These are phyloP conservation scores for Chytriomyces sp. DNA, from an alignment of 192 early-diverging fungal genomes.

Conservation along the genomic window DNA sequence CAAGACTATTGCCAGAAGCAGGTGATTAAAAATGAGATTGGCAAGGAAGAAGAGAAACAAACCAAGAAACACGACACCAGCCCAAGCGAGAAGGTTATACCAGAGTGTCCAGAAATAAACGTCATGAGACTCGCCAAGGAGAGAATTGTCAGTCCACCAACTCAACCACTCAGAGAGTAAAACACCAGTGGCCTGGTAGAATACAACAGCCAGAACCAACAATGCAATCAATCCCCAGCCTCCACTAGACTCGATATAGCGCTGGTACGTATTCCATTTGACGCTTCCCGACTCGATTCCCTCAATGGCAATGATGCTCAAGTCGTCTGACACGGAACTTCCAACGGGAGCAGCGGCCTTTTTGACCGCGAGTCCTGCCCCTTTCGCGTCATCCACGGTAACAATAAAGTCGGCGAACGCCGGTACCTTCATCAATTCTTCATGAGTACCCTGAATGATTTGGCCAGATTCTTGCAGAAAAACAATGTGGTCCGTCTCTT, in stretches of 20 bases:
- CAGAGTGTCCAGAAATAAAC: constrained; percentile 22
- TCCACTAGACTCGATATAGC: neutral
- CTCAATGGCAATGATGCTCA: constrained; percentile 8
- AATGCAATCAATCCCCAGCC: neutral
- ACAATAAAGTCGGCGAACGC: constrained; percentile 4
- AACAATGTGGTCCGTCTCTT: constrained; percentile 17
- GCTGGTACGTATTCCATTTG: neutral
- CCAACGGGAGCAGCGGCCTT: neutral
- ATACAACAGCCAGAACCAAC: neutral
- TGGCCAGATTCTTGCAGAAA: constrained; percentile 1
- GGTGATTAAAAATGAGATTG: neutral
- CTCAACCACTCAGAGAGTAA: constrained; percentile 1
- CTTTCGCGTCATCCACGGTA: neutral
- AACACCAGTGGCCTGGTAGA: neutral
- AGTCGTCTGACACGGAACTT: neutral
- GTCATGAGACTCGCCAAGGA: constrained; percentile 9
- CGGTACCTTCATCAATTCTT: neutral
- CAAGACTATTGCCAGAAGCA: neutral
- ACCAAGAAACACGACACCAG: constrained; percentile 16
- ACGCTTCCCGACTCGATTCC: constrained; percentile 12
- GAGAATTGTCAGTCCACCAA: constrained; percentile 8
- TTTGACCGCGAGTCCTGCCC: neutral
- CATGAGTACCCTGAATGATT: constrained; percentile 9
- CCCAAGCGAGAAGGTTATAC: constrained; percentile 30
- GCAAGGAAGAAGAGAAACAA: constrained; percentile 2